These are phyloP conservation scores for Pestalotiopsis sp. DNA, from an alignment of 2,329 filamentous ascomycete genomes.

Conservation along the genomic window DNA sequence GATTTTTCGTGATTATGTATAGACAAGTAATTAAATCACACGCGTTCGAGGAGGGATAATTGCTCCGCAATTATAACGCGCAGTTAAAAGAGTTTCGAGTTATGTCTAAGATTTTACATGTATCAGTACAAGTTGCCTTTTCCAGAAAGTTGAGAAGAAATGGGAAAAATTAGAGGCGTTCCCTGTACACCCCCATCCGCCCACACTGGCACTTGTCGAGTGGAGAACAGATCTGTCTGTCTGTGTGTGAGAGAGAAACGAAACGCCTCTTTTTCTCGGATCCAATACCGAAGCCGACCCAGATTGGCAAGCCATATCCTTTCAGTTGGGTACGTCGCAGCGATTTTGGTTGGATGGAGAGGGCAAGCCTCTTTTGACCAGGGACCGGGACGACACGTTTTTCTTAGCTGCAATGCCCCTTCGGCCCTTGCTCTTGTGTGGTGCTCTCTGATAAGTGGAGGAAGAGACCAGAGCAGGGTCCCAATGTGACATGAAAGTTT, in stretches of 20 bases:
- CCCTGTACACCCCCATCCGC: no score
- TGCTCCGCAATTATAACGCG: no score
- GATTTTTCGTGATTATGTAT: no score
- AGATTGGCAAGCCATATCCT: slow-evolving; percentile 7
- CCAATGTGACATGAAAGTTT: neutral
- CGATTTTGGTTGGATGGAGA: neutral
- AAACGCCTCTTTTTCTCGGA: neutral
- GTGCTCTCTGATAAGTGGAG: neutral
- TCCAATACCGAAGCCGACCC: slow-evolving; percentile 5
- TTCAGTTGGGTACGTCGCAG: neutral
- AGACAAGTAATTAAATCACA: no score
- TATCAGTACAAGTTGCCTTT: no score
- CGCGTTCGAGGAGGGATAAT: no score
- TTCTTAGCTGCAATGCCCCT: neutral
- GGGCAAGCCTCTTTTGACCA: neutral
- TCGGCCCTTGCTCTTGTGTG: neutral
- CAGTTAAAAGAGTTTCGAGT: no score
- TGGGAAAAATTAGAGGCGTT: no score
- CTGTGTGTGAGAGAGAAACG: neutral
- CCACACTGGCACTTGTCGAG: neutral
- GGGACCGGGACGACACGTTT: slow-evolving; percentile 2
- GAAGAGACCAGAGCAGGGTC: neutral
- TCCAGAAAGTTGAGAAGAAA: no score
- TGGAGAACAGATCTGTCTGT: neutral
- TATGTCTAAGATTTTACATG: no score